Evolutionary conservation across 345 rosid genomes (phyloP).

Genomic region (Gossypium turneri): DNA sequence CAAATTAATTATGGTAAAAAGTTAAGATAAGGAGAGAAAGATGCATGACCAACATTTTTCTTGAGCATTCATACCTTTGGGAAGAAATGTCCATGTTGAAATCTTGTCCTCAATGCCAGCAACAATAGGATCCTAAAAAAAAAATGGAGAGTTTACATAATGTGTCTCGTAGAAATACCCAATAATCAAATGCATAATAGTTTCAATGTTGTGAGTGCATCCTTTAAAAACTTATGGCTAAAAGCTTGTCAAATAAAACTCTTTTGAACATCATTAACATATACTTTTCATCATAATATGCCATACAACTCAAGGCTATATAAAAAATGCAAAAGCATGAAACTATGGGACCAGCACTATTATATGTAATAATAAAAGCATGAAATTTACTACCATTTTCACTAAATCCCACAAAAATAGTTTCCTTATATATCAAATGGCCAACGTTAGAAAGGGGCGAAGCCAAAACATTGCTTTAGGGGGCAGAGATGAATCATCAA

Average conservation of each 20-base stretch:
- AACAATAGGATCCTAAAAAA: conserved; percentile 74
- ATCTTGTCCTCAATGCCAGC: conserved; percentile 89
- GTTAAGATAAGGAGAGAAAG: background rate
- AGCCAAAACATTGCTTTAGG: too few relatives aligned
- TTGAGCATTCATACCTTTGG: conserved; percentile 55
- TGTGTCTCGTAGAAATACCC: background rate
- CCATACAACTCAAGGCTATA: background rate
- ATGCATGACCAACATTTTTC: background rate
- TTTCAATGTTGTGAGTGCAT: background rate
- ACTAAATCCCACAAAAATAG: background rate
- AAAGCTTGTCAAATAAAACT: background rate
- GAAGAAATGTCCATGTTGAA: conserved; percentile 93
- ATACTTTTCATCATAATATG: background rate
- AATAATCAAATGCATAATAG: background rate
- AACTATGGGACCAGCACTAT: background rate
- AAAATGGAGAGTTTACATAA: background rate
- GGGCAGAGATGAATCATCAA: too few relatives aligned
- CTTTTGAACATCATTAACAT: conserved; percentile 3
- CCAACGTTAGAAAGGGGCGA: background rate
- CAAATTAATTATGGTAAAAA: background rate
- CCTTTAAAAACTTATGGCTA: background rate
- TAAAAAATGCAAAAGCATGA: conserved; percentile 6
- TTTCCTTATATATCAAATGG: background rate
- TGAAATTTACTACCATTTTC: background rate
- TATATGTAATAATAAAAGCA: background rate